Evolutionary conservation across 805 yeast genomes (phyloP).

Genomic region (Scheffersomyces coipomensis): DNA sequence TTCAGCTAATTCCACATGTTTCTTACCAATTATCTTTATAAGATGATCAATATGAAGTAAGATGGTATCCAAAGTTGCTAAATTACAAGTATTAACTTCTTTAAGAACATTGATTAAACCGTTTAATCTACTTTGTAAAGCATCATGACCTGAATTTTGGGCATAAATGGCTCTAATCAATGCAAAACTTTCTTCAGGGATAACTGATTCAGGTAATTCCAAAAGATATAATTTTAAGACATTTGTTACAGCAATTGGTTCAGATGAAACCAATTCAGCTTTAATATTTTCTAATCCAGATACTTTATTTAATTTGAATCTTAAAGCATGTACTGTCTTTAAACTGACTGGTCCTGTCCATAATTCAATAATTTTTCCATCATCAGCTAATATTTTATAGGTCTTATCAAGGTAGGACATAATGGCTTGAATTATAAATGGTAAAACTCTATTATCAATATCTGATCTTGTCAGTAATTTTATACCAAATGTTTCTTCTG

Average conservation of each 20-base stretch:
- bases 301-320: conserved; percentile 50
- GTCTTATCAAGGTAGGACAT: conserved; percentile 64
- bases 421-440: conserved; percentile 60
- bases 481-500: conserved; percentile 75
- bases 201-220: conserved; percentile 77
- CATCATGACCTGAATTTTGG: conserved; percentile 39
- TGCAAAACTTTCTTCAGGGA: conserved; percentile 65
- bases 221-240: conserved; percentile 69
- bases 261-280: conserved; percentile 33
- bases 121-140: conserved; percentile 44
- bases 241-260: conserved; percentile 63
- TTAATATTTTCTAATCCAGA: conserved; percentile 26
- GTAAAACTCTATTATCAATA: conserved; percentile 71
- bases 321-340: conserved; percentile 56
- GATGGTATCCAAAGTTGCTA: conserved; percentile 80
- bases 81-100: conserved; percentile 65
- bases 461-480: conserved; percentile 70
- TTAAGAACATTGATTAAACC: conserved; percentile 66
- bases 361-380: conserved; percentile 60
- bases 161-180: conserved; percentile 64
- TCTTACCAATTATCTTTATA: conserved; percentile 46
- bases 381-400: conserved; percentile 70
- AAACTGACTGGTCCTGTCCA: conserved; percentile 72
- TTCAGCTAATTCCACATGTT: conserved; percentile 29
- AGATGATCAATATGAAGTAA: conserved; percentile 71